Evolutionary conservation across 352 stramenopile genomes (phyloP), one percentile per base, ranked within the genome.

Genomic region (Pythium aphanidermatum): DNA sequence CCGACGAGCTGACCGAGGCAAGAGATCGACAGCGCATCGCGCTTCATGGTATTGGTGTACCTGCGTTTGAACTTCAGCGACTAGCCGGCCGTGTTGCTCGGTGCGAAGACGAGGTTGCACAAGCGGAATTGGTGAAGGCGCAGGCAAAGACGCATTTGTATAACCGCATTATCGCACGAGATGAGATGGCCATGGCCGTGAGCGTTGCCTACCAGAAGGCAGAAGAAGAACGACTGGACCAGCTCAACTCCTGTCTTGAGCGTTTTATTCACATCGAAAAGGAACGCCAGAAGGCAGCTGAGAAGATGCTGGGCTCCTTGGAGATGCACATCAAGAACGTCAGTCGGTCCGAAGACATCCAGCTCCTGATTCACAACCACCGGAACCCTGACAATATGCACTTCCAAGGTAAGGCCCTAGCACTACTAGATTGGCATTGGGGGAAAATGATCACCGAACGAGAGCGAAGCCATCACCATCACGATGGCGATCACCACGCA

Each of bases 121-220:
- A 84, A 29, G 74, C 78, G 1, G 58, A 83, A 50, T 62, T 85
- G 47, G 48, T 46, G 6, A 77, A 77, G 45, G 68, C 62, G 25
- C 64, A 81, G 24, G 65, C 72, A 23, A 93, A 93, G 69, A 86
- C 64, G 39, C 59, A 63, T n/a, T 46, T 93, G 36, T 90, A 89
- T 62, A 81, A 90, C 43, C 68, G 73, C 34, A 91, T 91, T 27
- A 68, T 93, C 19, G 52, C 81, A n/a, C 65, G 81, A 10, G 81
- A 93, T 39, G 81, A 93, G 56, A 93, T 93, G 81, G 77, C 72
- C n/a, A 93, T 93, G 81, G 81, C 81, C 27, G 78, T 93, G 26
- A 91, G 78, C 56, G 78, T 91, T 21, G 81, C 81, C 33, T 91
- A 93, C 50, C 81, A 93, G 34, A 84, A 83, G 42, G 78, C 77